Conservation (phyloP, 768 basidiomycete species). For the Chalciporus chontae region DNA sequence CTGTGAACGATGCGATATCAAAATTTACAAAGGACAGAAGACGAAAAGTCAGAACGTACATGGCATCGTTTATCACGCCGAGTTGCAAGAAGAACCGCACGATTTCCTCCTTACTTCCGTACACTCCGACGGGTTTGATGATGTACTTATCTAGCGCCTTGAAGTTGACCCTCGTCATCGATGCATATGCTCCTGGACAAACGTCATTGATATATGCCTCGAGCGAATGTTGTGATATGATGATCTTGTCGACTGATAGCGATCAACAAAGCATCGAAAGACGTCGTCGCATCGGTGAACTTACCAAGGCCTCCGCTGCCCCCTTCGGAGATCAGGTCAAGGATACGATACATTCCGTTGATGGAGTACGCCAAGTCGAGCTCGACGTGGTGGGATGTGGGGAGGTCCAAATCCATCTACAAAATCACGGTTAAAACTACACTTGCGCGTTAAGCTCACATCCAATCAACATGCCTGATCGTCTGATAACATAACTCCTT, state of each 20-base stretch:
- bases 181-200: slow-evolving; percentile 48
- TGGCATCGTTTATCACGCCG: slow-evolving; percentile 34
- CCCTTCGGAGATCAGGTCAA: slow-evolving; percentile 51
- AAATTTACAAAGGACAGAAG: background rate
- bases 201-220: slow-evolving; percentile 45
- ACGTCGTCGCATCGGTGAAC: background rate
- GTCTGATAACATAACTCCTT: background rate
- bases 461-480: background rate
- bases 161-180: slow-evolving; percentile 58
- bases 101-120: slow-evolving; percentile 53
- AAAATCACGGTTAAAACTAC: background rate
- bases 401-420: slow-evolving; percentile 19
- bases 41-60: slow-evolving; percentile 28
- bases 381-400: slow-evolving; percentile 6
- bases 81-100: slow-evolving; percentile 40
- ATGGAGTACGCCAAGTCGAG: slow-evolving; percentile 30
- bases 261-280: background rate
- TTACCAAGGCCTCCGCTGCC: slow-evolving; percentile 51
- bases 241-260: slow-evolving; percentile 54
- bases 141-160: slow-evolving; percentile 42
- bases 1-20: background rate
- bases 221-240: slow-evolving; percentile 53
- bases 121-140: slow-evolving; percentile 53
- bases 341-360: slow-evolving; percentile 47
- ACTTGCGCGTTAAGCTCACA: background rate